A percentile compares a stretch with the other conserved stretches of the same genome.
Conservation (phyloP, 2,329 filamentous ascomycete genomes). For the Arthrobotrys sphaeroides region DNA sequence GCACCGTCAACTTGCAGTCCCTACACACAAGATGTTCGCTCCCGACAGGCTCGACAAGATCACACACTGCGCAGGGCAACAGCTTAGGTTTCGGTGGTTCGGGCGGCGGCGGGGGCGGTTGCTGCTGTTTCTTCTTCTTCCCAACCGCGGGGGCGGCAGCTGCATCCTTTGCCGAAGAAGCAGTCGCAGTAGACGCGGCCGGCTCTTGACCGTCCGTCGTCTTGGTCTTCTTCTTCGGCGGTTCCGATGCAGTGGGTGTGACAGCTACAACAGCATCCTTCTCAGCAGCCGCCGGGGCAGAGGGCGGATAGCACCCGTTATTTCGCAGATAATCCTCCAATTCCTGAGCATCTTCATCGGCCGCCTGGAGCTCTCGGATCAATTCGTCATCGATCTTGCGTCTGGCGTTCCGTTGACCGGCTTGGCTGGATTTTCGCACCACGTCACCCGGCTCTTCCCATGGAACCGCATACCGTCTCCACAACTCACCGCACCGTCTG, state of each 20-base stretch:
- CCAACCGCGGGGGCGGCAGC: conserved; percentile 61
- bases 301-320: conserved; percentile 54
- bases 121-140: conserved; percentile 63
- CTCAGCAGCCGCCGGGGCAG: conserved; percentile 55
- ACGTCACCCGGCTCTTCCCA: conserved; percentile 95
- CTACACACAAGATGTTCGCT: conserved; percentile 80
- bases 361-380: conserved; percentile 74
- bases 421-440: conserved; percentile 82
- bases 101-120: conserved; percentile 69
- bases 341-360: conserved; percentile 66
- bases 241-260: conserved; percentile 62
- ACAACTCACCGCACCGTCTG: conserved; percentile 87
- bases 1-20: conserved; percentile 90
- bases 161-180: conserved; percentile 62
- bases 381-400: conserved; percentile 91
- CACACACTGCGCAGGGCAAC: conserved; percentile 86
- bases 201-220: conserved; percentile 61
- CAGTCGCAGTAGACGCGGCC: conserved; percentile 59
- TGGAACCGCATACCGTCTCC: conserved; percentile 94
- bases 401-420: conserved; percentile 84
- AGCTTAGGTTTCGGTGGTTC: conserved; percentile 80
- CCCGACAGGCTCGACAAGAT: conserved; percentile 74
- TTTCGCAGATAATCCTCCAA: conserved; percentile 25
- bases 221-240: conserved; percentile 74
- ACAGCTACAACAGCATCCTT: conserved; percentile 57